A percentile compares a stretch with the other conserved stretches of the same genome.
Conservation (phyloP, 768 basidiomycete species). For the Boletus rubroflammeus region DNA sequence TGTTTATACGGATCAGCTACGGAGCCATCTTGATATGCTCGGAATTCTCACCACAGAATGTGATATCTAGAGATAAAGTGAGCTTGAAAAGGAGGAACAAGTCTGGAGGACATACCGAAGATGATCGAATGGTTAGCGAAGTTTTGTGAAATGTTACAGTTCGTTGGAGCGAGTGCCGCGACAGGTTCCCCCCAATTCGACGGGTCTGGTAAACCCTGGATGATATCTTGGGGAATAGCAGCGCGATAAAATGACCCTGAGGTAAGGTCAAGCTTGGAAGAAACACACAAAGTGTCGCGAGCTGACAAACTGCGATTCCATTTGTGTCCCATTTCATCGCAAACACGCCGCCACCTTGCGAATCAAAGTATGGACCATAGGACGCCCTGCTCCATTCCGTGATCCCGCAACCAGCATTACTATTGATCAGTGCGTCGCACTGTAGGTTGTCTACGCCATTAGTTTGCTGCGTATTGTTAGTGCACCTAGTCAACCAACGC, state of each 20-base stretch:
- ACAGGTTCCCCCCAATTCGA: constrained; percentile 66
- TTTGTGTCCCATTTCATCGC: constrained; percentile 86
- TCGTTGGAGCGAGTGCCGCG: constrained; percentile 50
- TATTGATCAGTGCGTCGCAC: constrained; percentile 50
- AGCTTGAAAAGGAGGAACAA: constrained; percentile 8
- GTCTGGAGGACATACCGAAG: constrained; percentile 51
- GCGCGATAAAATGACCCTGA: constrained; percentile 82
- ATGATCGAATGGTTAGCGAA: constrained; percentile 72
- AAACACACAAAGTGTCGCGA: not conserved
- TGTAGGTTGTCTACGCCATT: constrained; percentile 49
- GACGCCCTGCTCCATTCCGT: constrained; percentile 79
- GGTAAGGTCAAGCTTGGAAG: constrained; percentile 2
- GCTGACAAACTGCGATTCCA: constrained; percentile 71
- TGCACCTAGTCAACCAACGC: not conserved
- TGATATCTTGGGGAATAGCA: constrained; percentile 67
- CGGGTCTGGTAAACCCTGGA: constrained; percentile 58
- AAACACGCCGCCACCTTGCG: constrained; percentile 78
- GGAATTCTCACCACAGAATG: constrained; percentile 63
- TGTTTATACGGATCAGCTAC: constrained; percentile 11
- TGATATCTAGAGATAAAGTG: constrained; percentile 54
- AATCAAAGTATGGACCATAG: constrained; percentile 80
- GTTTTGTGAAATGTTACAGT: constrained; percentile 55
- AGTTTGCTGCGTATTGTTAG: constrained; percentile 34
- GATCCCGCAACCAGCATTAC: constrained; percentile 74
- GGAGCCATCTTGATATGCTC: not conserved